These are phyloP conservation scores for Lecanosticta acicola DNA, from an alignment of 2,329 filamentous ascomycete genomes.

Conservation along the genomic window DNA sequence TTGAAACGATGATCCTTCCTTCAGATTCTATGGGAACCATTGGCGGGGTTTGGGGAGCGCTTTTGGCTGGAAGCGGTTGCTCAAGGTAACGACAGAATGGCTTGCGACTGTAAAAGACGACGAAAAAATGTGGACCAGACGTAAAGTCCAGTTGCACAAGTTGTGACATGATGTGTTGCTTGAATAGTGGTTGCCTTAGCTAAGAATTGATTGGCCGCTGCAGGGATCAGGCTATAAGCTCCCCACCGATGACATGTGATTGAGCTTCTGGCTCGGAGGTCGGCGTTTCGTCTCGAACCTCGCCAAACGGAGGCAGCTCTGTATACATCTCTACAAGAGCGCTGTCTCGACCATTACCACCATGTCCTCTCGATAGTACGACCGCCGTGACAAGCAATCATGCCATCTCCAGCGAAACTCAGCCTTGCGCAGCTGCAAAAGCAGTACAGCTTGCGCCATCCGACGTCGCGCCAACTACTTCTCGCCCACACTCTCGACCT, in stretches of 20 bases:
- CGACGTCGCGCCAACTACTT: constrained; percentile 22
- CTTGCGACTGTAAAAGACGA: too few relatives aligned
- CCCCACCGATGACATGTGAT: constrained; percentile 1
- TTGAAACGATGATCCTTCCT: too few relatives aligned
- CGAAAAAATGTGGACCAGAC: too few relatives aligned
- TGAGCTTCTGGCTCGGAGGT: neutral
- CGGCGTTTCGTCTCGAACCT: neutral
- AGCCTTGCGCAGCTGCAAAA: constrained; percentile 22
- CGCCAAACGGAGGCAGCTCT: neutral
- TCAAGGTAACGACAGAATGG: too few relatives aligned
- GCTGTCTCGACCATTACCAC: neutral
- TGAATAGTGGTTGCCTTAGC: neutral
- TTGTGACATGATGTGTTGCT: neutral
- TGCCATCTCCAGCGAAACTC: neutral
- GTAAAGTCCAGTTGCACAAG: too few relatives aligned
- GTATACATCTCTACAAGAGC: neutral
- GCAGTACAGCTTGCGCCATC: constrained; percentile 19
- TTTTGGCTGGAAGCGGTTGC: too few relatives aligned
- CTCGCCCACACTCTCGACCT: constrained; percentile 25
- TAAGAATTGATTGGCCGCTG: constrained; percentile 2
- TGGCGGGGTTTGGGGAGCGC: too few relatives aligned
- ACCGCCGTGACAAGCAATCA: too few relatives aligned
- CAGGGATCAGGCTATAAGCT: neutral
- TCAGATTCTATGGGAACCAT: too few relatives aligned
- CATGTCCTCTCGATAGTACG: neutral